Percentiles rank a stretch among this genome's conserved stretches.
These are phyloP conservation scores for Trichothecium roseum DNA, from an alignment of 2,329 filamentous ascomycete genomes.

Conservation along the genomic window DNA sequence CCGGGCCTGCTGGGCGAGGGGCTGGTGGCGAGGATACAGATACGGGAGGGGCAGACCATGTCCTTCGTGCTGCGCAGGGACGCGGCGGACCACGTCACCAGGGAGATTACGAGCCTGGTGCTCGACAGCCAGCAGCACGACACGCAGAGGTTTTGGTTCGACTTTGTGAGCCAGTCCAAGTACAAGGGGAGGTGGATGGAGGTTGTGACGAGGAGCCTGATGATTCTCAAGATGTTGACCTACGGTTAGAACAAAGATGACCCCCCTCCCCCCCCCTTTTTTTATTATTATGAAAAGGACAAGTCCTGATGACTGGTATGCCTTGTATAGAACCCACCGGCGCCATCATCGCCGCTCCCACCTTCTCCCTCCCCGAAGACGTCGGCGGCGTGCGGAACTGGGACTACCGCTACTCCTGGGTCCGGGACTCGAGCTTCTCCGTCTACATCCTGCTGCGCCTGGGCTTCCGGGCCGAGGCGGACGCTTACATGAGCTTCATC, in stretches of 20 bases:
- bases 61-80: conserved; percentile 61
- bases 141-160: conserved; percentile 62
- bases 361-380: conserved; percentile 67
- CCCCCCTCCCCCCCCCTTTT: not conserved
- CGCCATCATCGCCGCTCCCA: conserved; percentile 66
- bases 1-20: conserved; percentile 49
- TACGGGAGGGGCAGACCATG: conserved; percentile 57
- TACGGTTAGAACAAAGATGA: conserved; percentile 28
- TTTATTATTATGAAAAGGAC: not conserved
- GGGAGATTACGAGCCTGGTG: conserved; percentile 45
- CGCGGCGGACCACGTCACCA: conserved; percentile 43
- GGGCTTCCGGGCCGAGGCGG: conserved; percentile 65
- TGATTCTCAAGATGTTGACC: conserved; percentile 67
- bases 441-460: conserved; percentile 69
- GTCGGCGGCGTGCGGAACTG: conserved; percentile 57
- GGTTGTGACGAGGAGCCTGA: conserved; percentile 58
- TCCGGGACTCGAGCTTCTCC: conserved; percentile 67
- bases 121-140: conserved; percentile 55
- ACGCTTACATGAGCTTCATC: conserved; percentile 72
- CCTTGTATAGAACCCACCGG: conserved; percentile 53
- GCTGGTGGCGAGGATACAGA: conserved; percentile 46
- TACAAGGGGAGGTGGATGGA: conserved; percentile 67
- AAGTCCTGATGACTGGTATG: not conserved
- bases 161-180: conserved; percentile 60
- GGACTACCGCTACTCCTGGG: conserved; percentile 72